phyloP scores from a whole-genome alignment of 2,329 filamentous ascomycete genomes.

The Trichoderma endophyticum region DNA sequence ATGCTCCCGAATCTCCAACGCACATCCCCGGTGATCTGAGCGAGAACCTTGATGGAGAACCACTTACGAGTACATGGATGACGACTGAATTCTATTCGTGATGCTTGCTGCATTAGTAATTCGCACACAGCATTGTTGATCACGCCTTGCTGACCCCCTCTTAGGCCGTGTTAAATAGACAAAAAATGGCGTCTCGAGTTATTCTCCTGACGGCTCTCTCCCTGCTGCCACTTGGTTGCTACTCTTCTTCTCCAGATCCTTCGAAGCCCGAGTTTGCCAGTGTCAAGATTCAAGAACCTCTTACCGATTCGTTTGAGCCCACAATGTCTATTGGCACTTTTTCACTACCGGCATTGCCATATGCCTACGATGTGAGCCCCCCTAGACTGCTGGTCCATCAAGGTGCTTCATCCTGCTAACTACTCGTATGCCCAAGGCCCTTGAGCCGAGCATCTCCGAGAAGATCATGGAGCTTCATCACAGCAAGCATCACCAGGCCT shows the following conservation, averaged over 20 bases:
- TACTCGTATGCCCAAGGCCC: constrained; percentile 52
- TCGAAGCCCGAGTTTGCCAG: constrained; percentile 12
- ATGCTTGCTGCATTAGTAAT: neutral
- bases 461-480: constrained; percentile 83
- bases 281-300: neutral
- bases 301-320: neutral
- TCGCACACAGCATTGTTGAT: neutral
- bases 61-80: neutral
- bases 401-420: constrained; percentile 43
- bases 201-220: constrained; percentile 5
- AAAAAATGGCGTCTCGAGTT: constrained; percentile 4
- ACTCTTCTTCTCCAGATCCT: constrained; percentile 8
- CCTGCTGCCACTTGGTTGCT: neutral
- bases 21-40: neutral
- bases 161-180: neutral
- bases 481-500: constrained; percentile 74
- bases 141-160: neutral
- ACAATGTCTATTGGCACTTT: constrained; percentile 46
- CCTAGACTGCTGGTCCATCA: constrained; percentile 9
- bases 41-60: constrained; percentile 3
- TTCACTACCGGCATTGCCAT: constrained; percentile 63
- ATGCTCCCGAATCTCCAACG: constrained; percentile 25
- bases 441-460: constrained; percentile 70
- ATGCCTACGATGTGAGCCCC: constrained; percentile 63
- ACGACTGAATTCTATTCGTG: neutral